These are phyloP conservation scores for Wickerhamiella occidentalis DNA, from an alignment of 805 yeast genomes.

Conservation along the genomic window DNA sequence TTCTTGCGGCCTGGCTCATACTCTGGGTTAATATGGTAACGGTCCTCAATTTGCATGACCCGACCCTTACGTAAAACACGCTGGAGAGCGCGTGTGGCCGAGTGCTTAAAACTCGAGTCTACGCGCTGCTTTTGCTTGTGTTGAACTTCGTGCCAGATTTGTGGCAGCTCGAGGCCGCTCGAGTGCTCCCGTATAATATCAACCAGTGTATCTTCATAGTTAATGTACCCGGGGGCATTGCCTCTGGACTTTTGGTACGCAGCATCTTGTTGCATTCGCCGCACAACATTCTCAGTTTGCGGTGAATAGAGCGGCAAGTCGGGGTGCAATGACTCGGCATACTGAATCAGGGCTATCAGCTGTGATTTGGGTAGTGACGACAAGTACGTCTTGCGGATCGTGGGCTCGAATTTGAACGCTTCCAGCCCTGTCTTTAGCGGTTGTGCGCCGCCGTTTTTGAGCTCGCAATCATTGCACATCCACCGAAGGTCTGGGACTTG, in stretches of 20 bases:
- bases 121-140: conserved; percentile 22
- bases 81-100: conserved; percentile 30
- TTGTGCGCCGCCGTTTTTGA: conserved; percentile 25
- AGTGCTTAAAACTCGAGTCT: conserved; percentile 27
- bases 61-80: conserved; percentile 29
- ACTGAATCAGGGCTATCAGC: conserved; percentile 30
- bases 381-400: conserved; percentile 30
- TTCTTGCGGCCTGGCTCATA: conserved; percentile 27
- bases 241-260: conserved; percentile 17
- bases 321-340: conserved; percentile 30
- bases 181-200: conserved; percentile 24
- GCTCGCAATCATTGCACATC: conserved; percentile 31
- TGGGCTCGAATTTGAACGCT: conserved; percentile 27
- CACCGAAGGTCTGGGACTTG: conserved; percentile 33
- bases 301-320: conserved; percentile 31
- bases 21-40: conserved; percentile 25
- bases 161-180: conserved; percentile 19
- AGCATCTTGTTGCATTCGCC: conserved; percentile 26
- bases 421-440: conserved; percentile 31
- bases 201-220: conserved; percentile 28
- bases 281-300: conserved; percentile 26
- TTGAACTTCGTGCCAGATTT: conserved; percentile 20
- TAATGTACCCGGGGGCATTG: conserved; percentile 14
- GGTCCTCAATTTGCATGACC: conserved; percentile 23
- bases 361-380: conserved; percentile 30